Evolutionary conservation across 371 early-diverging fungal genomes (phyloP), one percentile per base, ranked within the genome.

Genomic region (Nosema granulosis): DNA sequence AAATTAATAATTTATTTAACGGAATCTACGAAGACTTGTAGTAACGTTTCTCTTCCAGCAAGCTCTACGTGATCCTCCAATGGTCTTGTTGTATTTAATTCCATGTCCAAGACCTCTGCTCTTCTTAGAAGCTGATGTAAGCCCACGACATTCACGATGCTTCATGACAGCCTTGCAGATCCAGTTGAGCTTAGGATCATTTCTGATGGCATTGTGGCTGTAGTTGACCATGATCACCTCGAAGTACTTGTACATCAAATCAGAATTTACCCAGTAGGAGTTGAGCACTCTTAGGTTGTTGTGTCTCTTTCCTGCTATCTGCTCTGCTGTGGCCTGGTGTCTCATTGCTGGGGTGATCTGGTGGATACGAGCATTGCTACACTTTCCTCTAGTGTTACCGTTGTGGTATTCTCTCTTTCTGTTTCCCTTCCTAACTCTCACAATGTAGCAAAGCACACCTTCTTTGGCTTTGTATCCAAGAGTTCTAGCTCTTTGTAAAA

Each of bases 381-480:
- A 97, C 90, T 97, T 97, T 84, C 97, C 97, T 86, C 88, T 91
- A 69, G 92, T 92, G 80, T 91, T 92, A 87, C 97, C 97, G 89
- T 97, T 95, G 87, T 89, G 89, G 82, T 89, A 92, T 31, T 77
- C 68, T 87, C 94, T 89, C 89, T 93, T 93, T 88, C 94, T 92
- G 85, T 91, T 90, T 88, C 97, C 97, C 87, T 97, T 94, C 85
- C 94, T 93, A 80, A 97, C 92, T 83, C 95, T 92, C 84, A 94
- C 89, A 82, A 94, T 90, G 90, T 93, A 96, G 88, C 95, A 89
- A 79, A 92, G 92, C 86, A 90, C 93, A 80, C 97, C 97, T 88
- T 92, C 92, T 90, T 95, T 97, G 86, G 93, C 93, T 88, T 93
- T 94, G 91, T 96, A 97, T 74, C 97, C 97, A 72, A 96, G 89